These are phyloP conservation scores for Dianthus caryophyllus DNA, from an alignment of 148 eudicot genomes.

Conservation along the genomic window DNA sequence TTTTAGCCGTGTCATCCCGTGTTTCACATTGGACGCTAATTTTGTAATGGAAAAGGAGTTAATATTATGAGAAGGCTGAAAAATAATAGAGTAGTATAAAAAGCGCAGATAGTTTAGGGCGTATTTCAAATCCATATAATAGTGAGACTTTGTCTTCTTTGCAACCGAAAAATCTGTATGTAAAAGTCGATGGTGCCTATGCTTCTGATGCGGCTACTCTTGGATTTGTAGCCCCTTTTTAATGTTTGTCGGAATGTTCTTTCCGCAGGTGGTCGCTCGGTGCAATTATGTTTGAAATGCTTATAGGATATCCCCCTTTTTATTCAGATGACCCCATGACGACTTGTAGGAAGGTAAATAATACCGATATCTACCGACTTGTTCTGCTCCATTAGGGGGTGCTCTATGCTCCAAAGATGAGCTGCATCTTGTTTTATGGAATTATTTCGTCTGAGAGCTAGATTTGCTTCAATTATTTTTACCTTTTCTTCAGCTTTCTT, in stretches of 20 bases:
- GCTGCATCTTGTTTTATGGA: conserved; percentile 3
- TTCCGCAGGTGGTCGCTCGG: conserved; percentile 93
- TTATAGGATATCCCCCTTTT: conserved; percentile 94
- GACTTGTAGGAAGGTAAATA: conserved; percentile 84
- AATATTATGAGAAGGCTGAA: too few species aligned
- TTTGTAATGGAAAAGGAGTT: too few species aligned
- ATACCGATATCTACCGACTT: not conserved
- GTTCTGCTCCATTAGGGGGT: conserved; percentile 3
- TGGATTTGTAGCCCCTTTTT: conserved; percentile 12
- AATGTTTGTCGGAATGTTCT: conserved; percentile 2
- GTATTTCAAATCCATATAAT: too few species aligned
- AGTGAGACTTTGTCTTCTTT: too few species aligned
- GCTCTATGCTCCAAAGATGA: conserved; percentile 8
- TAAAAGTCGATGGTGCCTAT: not conserved
- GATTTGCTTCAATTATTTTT: too few species aligned
- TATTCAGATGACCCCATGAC: conserved; percentile 98
- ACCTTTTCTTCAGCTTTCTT: too few species aligned
- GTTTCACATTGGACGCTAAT: too few species aligned
- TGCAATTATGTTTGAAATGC: conserved; percentile 95
- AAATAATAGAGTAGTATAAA: too few species aligned
- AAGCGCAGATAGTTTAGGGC: too few species aligned
- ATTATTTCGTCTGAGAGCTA: too few species aligned
- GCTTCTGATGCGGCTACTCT: not conserved
- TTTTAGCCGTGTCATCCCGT: too few species aligned
- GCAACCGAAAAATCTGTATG: too few species aligned